Base-by-base conservation (phyloP, 169 alveolate genomes). In the Besnoitia besnoiti region DNA sequence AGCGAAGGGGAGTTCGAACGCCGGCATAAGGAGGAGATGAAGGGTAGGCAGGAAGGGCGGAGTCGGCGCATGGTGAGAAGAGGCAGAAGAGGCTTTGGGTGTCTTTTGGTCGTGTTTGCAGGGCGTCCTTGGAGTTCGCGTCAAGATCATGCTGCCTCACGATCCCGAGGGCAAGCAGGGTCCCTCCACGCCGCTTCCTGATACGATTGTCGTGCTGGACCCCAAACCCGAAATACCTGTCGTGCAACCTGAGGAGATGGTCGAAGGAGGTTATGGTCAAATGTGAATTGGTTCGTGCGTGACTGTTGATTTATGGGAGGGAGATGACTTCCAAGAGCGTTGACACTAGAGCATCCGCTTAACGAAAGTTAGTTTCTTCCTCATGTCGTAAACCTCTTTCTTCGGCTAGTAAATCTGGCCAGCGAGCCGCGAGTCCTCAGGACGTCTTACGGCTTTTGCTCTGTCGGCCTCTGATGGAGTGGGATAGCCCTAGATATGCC, bases 101-200 rank as follows among this genome's bases (percentile, higher is more conserved):
- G 59, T 42, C 59, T 77, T 8, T 67, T 24, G 8, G 49, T 8
- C 37, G 62, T 51, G 8, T 19, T 33, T 50, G 75, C 91, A 90
- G 97, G 99, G 99, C n/a, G 99, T 98, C 49, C 94, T 97, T 47
- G 99, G 99, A 51, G 96, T 97, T 91, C 96, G 97, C 94, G 98
- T 97, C 62, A 98, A 98, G 97, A 99, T 99, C 95, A 98, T 99
- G 99, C 97, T 98, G 85, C 99, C 99, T 76, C 96, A 98, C 93
- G 99, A 99, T 95, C 99, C 99, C 42, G 99, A 97, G 91, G 99
- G 99, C 85, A 98, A 98, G 94, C 94, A 95, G 82, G 99, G 99
- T 44, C 98, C 99, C 84, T 94, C 98, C 85, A 96, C 97, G 85
- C 97, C 98, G 89, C 93, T 99, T 93, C 99, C 99, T 44, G 99